A percentile compares a stretch with the other conserved stretches of the same genome.
phyloP scores from a whole-genome alignment of 2,329 filamentous ascomycete genomes.

The Drechslerella coelobrocha region DNA sequence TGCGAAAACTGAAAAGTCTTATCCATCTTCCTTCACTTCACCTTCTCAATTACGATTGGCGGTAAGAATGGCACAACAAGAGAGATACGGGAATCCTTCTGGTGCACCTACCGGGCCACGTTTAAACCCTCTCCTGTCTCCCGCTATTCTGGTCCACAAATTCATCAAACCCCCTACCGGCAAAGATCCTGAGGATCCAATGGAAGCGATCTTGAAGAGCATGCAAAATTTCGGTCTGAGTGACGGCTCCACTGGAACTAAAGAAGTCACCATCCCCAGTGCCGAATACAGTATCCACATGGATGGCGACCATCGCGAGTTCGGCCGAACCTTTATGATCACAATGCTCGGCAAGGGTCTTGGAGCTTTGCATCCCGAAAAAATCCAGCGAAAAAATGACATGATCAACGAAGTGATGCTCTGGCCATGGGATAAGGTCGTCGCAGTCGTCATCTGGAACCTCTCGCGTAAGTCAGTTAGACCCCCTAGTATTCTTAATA shows the following conservation, averaged over 20 bases:
- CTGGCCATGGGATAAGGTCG: conserved; percentile 24
- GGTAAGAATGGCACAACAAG: too few species aligned
- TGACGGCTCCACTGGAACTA: neutral
- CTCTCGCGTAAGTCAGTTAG: conserved; percentile 16
- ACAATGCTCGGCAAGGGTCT: conserved; percentile 32
- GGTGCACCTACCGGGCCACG: neutral
- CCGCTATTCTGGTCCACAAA: conserved; percentile 4
- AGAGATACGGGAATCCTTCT: too few species aligned
- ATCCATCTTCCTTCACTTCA: neutral
- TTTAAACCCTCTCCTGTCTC: conserved; percentile 21
- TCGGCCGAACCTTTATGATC: conserved; percentile 25
- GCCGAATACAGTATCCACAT: conserved; percentile 24
- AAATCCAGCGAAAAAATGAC: conserved; percentile 33
- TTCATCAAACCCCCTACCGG: neutral
- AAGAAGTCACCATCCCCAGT: conserved; percentile 1
- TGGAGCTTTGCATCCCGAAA: conserved; percentile 25
- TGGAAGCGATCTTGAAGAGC: conserved; percentile 15
- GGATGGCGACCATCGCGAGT: conserved; percentile 28
- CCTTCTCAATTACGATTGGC: too few species aligned
- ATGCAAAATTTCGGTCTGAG: conserved; percentile 11
- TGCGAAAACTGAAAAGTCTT: too few species aligned
- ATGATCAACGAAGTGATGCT: conserved; percentile 45
- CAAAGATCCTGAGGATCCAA: conserved; percentile 3
- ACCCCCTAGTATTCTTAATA: neutral
- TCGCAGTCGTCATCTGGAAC: conserved; percentile 28